Percentiles rank a stretch among this genome's conserved stretches.
Conservation (phyloP, 345 rosid species). For the Psidium guajava region DNA sequence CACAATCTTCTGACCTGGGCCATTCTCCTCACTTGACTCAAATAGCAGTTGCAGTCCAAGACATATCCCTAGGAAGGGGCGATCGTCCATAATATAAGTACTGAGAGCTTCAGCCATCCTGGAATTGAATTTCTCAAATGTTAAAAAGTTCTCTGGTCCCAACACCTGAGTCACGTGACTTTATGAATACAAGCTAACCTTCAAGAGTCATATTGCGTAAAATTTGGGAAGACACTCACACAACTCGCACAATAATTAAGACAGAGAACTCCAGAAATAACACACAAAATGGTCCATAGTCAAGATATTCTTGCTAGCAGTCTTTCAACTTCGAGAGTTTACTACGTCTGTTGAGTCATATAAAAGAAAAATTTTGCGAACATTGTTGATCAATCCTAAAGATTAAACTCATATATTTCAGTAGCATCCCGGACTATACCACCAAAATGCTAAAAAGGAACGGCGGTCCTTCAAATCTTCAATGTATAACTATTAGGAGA, state of each 20-base stretch:
- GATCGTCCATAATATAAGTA: constrained; percentile 66
- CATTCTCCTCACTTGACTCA: constrained; percentile 87
- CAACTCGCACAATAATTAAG: neutral
- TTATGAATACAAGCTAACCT: neutral
- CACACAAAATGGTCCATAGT: neutral
- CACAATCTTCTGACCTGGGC: constrained; percentile 40
- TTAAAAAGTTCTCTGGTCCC: neutral
- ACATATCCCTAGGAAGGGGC: constrained; percentile 95
- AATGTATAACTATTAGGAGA: neutral
- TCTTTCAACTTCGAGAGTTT: neutral
- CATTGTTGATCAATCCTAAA: neutral
- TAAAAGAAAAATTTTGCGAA: neutral
- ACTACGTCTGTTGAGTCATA: neutral
- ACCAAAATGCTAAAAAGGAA: neutral
- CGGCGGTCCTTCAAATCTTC: neutral
- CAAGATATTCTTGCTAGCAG: neutral
- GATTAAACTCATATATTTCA: neutral
- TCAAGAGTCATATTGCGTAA: neutral
- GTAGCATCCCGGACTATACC: neutral
- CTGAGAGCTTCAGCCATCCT: constrained; percentile 90
- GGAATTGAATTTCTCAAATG: constrained; percentile 1
- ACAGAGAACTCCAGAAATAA: neutral
- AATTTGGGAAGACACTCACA: neutral
- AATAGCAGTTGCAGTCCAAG: constrained; percentile 93
- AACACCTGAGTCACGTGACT: neutral